phyloP scores from a whole-genome alignment of 306 rosid genomes.

The Ormosia emarginata region DNA sequence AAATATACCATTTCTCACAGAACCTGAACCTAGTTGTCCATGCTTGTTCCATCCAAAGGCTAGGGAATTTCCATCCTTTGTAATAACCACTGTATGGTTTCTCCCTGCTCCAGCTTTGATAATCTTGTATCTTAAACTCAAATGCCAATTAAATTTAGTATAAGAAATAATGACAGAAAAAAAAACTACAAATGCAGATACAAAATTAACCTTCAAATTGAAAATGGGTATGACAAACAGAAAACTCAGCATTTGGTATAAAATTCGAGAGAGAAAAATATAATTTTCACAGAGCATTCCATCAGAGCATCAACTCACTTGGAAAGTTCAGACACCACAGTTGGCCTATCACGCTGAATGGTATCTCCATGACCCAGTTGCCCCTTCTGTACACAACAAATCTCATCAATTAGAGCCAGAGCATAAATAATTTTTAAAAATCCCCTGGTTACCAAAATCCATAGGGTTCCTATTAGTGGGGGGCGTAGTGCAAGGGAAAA shows the following conservation, averaged over 20 bases:
- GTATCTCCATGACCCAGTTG: conserved; percentile 96
- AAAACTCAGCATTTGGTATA: neutral
- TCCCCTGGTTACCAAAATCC: too few relatives aligned
- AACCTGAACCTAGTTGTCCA: conserved; percentile 92
- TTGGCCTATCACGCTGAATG: conserved; percentile 95
- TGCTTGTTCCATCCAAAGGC: conserved; percentile 99
- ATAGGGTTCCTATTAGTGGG: too few relatives aligned
- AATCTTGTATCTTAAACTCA: conserved; percentile 61
- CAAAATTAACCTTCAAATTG: neutral
- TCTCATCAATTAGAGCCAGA: conserved; percentile 6
- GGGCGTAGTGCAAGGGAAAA: too few relatives aligned
- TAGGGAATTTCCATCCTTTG: conserved; percentile 78
- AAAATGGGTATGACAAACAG: neutral
- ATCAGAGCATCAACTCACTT: conserved; percentile 54
- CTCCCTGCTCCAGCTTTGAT: conserved; percentile 84
- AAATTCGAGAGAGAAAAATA: neutral
- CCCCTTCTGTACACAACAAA: conserved; percentile 72
- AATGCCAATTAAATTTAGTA: conserved; percentile 17
- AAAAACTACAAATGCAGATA: neutral
- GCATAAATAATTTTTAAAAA: neutral
- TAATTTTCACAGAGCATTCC: neutral
- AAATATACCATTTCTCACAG: conserved; percentile 65
- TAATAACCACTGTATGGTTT: conserved; percentile 78
- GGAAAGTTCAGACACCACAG: conserved; percentile 89
- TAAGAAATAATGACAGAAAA: neutral